Evolutionary conservation across 2,329 filamentous ascomycete genomes (phyloP).

Genomic region (Ophioceras dolichostomum): DNA sequence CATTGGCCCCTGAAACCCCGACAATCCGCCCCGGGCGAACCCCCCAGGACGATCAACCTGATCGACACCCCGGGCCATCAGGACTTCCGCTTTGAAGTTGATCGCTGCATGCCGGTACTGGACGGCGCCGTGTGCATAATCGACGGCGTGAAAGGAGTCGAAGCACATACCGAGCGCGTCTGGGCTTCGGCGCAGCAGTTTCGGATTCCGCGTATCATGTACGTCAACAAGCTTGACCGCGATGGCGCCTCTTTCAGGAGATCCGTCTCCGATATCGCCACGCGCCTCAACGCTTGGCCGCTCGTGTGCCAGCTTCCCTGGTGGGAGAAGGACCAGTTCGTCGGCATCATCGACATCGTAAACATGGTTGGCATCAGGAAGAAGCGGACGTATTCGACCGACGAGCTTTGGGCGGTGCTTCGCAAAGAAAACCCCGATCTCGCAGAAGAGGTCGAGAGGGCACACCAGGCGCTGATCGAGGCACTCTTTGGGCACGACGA

Average conservation of each 20-base stretch:
- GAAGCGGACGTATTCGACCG: slow-evolving; percentile 21
- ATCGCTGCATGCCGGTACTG: slow-evolving; percentile 56
- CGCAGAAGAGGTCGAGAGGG: slow-evolving; percentile 58
- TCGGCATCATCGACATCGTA: slow-evolving; percentile 76
- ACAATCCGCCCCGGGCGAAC: slow-evolving; percentile 23
- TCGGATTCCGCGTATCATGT: slow-evolving; percentile 69
- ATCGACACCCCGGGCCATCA: slow-evolving; percentile 97
- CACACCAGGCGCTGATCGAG: slow-evolving; percentile 69
- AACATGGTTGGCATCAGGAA: slow-evolving; percentile 65
- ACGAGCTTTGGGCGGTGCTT: slow-evolving; percentile 18
- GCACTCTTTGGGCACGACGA: slow-evolving; percentile 83
- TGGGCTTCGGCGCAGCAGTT: slow-evolving; percentile 86
- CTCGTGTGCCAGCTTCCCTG: slow-evolving; percentile 91
- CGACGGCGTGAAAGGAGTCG: slow-evolving; percentile 44
- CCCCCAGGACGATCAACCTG: slow-evolving; percentile 65
- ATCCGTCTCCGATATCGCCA: slow-evolving; percentile 75
- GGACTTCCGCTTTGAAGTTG: slow-evolving; percentile 94
- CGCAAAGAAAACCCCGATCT: slow-evolving; percentile 42
- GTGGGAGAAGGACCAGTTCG: slow-evolving; percentile 73
- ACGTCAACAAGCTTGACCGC: slow-evolving; percentile 76
- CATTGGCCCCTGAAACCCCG: slow-evolving; percentile 66
- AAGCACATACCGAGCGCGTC: slow-evolving; percentile 93
- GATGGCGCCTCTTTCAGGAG: slow-evolving; percentile 73
- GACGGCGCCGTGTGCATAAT: slow-evolving; percentile 22
- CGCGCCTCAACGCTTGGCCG: slow-evolving; percentile 70